Evolutionary conservation across 768 basidiomycete genomes (phyloP).

Genomic region (Leccinum fibrillosum): DNA sequence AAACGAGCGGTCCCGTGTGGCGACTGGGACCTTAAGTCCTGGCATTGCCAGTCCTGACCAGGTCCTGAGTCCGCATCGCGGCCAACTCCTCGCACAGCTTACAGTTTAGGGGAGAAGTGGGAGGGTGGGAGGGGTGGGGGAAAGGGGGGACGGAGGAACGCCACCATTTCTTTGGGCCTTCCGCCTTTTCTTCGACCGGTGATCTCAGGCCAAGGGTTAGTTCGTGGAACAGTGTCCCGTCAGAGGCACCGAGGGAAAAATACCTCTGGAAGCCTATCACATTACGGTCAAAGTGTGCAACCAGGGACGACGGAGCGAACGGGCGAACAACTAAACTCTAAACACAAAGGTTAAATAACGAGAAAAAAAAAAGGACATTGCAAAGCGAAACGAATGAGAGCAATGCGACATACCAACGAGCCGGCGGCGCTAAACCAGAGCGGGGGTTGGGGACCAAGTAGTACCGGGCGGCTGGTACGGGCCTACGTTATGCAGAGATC

Average conservation of each 20-base stretch:
- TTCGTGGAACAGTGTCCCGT: neutral
- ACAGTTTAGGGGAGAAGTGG: neutral
- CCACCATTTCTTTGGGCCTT: neutral
- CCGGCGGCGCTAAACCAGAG: conserved; percentile 4
- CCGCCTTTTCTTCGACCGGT: neutral
- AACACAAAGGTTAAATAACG: neutral
- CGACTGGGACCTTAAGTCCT: neutral
- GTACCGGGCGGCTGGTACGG: neutral
- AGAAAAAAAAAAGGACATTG: neutral
- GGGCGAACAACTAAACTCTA: neutral
- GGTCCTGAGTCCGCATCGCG: neutral
- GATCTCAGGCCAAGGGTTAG: neutral
- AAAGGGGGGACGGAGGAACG: neutral
- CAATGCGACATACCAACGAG: neutral
- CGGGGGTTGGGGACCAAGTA: neutral
- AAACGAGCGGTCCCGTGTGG: neutral
- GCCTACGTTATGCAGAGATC: neutral
- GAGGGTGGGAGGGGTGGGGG: neutral
- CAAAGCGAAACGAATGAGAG: neutral
- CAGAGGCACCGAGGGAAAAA: neutral
- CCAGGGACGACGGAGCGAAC: conserved; percentile 5
- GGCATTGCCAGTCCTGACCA: neutral
- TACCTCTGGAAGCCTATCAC: neutral
- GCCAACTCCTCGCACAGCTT: neutral
- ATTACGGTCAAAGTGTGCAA: neutral